Evolutionary conservation across 169 alveolate species (phyloP), one percentile per base, ranked within the genome.

Genomic region (Eimeria maxima): DNA sequence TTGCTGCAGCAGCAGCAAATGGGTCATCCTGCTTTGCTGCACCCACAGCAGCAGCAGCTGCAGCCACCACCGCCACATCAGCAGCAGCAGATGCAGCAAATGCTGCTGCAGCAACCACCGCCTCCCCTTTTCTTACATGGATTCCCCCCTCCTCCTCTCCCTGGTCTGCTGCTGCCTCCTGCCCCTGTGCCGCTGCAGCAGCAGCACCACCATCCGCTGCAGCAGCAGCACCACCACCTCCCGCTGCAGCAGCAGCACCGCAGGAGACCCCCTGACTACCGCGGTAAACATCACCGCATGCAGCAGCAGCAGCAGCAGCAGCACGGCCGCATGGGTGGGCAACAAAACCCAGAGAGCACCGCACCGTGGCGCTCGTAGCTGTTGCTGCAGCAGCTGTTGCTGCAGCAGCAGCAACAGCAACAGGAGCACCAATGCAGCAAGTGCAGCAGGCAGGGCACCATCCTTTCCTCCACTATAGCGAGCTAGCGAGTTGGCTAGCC

Each of bases 81-180:
- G 84, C 84, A 73, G 55, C 53, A 27, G 47, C 84, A 73, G 47
- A 8, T n/a, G 45, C 84, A 10, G 84, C 44, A n/a, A 7, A 44
- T 50, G n/a, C 38, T n/a, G 84, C 84, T 27, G 47, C 44, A 27
- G 84, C 84, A n/a, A 50, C 84, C 11, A 50, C 84, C 44, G 27
- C 55, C 84, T 7, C 84, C 84, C 13, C 84, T 73, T 50, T 73
- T 73, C n/a, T 50, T 73, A 13, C 44, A 27, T 18, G 47, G 55
- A 13, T 73, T 33, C 47, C n/a, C 42, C 11, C 84, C 84, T n/a
- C 76, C 76, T 44, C 84, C 84, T 8, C 84, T 73, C 47, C 84
- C 84, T 13, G 84, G 84, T n/a, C 47, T 73, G 84, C 84, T 73
- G 84, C 84, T 73, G 84, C 84, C 53, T 44, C 84, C 84, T n/a